Evolutionary conservation across 2,329 filamentous ascomycete species (phyloP), one percentile per base, ranked within the genome.

Genomic region (Colletotrichum lindemuthianum): DNA sequence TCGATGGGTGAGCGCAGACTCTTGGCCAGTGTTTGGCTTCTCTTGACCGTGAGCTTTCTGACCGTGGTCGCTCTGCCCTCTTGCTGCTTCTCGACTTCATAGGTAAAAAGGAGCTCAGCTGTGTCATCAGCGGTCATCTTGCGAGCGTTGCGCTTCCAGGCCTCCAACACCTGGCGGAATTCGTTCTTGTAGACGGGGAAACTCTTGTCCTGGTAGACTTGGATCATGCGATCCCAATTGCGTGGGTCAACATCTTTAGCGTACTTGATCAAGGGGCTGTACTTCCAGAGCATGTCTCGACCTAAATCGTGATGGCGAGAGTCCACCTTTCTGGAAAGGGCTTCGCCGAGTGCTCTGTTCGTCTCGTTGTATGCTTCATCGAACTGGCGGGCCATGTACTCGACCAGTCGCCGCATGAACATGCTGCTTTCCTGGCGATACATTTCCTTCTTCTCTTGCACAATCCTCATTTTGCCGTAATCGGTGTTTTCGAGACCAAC

Each of bases 401-500:
- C 89, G 68, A 91, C 89, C 12, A 97, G 82, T 50, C 94, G 87
- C 66, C 89, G 87, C 72, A 97, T 85, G 74, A 98, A 97, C 57
- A 86, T 79, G 24, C 84, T 81, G 69, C 90, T 93, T 74, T 97
- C 92, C 12, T 88, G 84, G 60, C 90, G 83, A 72, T 97, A 99
- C 74, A 92, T 90, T 68, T 96, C 91, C 76, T 93, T 96, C 85
- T 97, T 97, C 76, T 98, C 93, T 70, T 93, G 92, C 33, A 99
- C 88, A 44, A 97, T 94, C 59, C 92, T 89, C 95, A 99, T 98
- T 70, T 92, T 90, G 39, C 92, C 92, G 67, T 90, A 93, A 72
- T 93, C 91, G 55, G 86, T 89, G 70, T 91, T 89, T 11, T 63
- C 57, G 12, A 68, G 65, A 40, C 67, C 67, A 44, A 63, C 77